phyloP scores from a whole-genome alignment of 2,329 filamentous ascomycete genomes.

The Nothopassalora personata region DNA sequence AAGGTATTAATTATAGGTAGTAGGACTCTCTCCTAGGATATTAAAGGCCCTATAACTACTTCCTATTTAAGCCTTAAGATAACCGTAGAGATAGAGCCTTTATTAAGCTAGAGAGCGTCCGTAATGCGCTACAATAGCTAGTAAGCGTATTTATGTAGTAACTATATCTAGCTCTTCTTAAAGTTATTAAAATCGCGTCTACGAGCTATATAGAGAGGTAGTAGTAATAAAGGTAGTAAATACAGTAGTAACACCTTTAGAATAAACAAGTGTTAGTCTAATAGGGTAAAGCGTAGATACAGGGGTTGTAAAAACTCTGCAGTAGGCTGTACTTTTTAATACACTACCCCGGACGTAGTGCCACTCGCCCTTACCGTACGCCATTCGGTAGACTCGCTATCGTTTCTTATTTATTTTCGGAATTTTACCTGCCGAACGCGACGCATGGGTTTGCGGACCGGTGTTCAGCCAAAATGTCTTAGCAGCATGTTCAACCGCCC shows the following conservation, averaged over 20 bases:
- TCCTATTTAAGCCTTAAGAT: neutral
- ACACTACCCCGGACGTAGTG: no score
- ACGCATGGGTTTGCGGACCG: no score
- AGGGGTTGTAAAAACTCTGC: neutral
- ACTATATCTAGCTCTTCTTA: neutral
- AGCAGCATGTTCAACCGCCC: no score
- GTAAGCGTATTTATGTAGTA: neutral
- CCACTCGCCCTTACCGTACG: no score
- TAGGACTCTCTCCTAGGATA: neutral
- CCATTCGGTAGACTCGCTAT: no score
- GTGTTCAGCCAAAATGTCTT: constrained; percentile 47
- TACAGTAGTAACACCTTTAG: neutral
- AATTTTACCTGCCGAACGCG: no score
- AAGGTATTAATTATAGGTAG: neutral
- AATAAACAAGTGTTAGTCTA: neutral
- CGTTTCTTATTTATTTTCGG: no score
- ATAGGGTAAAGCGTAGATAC: neutral
- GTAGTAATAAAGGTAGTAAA: neutral
- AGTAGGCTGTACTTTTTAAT: neutral
- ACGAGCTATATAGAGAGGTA: neutral
- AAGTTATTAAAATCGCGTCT: neutral
- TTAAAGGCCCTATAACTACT: neutral
- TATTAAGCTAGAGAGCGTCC: neutral
- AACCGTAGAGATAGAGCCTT: neutral
- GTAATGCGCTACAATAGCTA: neutral